phyloP scores from a whole-genome alignment of 352 stramenopile species.

The Globisporangium paroecandrum region DNA sequence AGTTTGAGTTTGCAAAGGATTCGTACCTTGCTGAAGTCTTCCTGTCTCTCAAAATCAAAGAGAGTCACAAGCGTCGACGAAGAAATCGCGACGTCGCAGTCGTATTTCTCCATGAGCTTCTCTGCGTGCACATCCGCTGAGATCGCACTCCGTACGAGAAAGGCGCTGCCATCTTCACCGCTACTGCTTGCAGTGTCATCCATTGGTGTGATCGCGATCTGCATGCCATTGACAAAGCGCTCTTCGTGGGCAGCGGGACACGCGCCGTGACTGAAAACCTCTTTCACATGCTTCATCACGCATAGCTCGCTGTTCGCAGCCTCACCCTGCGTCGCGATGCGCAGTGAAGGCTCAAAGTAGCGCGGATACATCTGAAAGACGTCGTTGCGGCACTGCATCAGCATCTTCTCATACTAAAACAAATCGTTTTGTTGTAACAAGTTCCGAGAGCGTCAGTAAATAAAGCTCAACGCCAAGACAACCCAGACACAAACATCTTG shows the following conservation, averaged over 20 bases:
- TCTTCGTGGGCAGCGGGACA: constrained; percentile 18
- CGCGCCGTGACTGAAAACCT: constrained; percentile 35
- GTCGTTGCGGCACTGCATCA: constrained; percentile 53
- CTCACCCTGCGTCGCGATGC: constrained; percentile 24
- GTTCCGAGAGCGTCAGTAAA: not conserved
- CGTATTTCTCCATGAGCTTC: constrained; percentile 57
- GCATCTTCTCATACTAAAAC: constrained; percentile 29
- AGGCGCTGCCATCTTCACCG: not conserved
- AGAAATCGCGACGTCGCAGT: constrained; percentile 71
- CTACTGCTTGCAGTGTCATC: not conserved
- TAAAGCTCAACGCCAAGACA: not conserved
- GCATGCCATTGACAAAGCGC: constrained; percentile 10
- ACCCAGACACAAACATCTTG: not conserved
- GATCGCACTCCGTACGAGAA: constrained; percentile 28
- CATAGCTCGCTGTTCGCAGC: constrained; percentile 11
- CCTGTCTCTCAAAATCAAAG: constrained; percentile 53
- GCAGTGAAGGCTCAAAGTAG: constrained; percentile 50
- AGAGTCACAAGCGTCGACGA: constrained; percentile 65
- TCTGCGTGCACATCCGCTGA: constrained; percentile 55
- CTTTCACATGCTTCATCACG: constrained; percentile 37
- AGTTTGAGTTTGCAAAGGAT: not conserved
- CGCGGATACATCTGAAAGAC: constrained; percentile 60
- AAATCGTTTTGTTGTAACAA: no score
- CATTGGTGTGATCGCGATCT: constrained; percentile 2
- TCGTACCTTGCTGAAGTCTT: constrained; percentile 14